Evolutionary conservation across 768 basidiomycete genomes (phyloP), one percentile per base, ranked within the genome.

Genomic region (Naganishia kalamii): DNA sequence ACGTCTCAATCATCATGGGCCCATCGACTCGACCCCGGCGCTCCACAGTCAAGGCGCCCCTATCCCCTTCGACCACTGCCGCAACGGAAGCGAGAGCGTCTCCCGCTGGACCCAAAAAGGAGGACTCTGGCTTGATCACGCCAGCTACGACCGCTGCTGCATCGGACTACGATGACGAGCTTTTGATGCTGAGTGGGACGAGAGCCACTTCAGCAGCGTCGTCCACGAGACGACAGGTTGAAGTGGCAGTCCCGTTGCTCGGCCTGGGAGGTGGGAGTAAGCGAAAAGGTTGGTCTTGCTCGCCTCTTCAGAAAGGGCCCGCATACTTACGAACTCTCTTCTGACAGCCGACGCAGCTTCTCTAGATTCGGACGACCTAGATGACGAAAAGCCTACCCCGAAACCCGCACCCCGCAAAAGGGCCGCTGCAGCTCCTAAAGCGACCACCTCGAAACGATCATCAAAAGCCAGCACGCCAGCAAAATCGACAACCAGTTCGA

Each of bases 391-490:
- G 19, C 25, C 40, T 57, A 21, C 54, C 17, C 54, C 37, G 23
- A 33, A 57, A 27, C 32, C 35, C n/a, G 37, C 21, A 37, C 23
- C 54, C 11, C n/a, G 54, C 19, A 57, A 57, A 25, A 37, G 37
- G 23, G 35, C 54, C 27, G 35, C 54, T n/a, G 21, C 8, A 11
- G 12, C 43, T 5, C 43, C n/a, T n/a, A n/a, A n/a, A 44, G 43
- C 43, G 12, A 44, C 43, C 4, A 57, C 54, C 3, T 57, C 54
- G 10, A 57, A 40, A 40, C 35, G 35, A 15, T 57, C 54, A 8
- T 57, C 54, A n/a, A 57, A 57, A 23, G n/a, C 51, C 12, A 52
- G 12, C 33, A 52, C 51, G 19, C 51, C 54, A 37, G 49, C 47
- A 32, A 61, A 48, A 40, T 29, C 25, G 49, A 61, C n/a, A 35